These are phyloP conservation scores for Porcisia hertigi DNA, from an alignment of 208 protist species.

Conservation along the genomic window DNA sequence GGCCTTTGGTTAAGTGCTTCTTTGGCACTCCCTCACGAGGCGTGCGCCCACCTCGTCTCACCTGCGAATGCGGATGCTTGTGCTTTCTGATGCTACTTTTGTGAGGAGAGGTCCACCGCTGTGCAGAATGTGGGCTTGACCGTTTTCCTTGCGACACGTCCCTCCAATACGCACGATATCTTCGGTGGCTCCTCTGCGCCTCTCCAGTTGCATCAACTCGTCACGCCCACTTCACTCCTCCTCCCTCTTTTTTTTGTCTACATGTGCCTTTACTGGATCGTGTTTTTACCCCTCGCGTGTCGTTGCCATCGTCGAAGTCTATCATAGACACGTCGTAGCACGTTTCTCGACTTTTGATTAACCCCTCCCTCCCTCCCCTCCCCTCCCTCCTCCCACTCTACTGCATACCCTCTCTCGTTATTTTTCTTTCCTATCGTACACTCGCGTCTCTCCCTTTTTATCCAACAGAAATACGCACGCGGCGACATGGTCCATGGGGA, in stretches of 20 bases:
- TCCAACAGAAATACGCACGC: not conserved
- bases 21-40: too few relatives aligned
- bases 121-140: not conserved
- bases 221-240: not conserved
- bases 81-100: not conserved
- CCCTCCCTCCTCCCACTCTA: not conserved
- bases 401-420: not conserved
- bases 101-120: not conserved
- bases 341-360: not conserved
- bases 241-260: not conserved
- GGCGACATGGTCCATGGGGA: slow-evolving; percentile 46
- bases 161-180: not conserved
- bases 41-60: too few relatives aligned
- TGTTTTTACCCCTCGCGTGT: too few relatives aligned
- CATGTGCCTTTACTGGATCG: too few relatives aligned
- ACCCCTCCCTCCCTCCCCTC: not conserved
- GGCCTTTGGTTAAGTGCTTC: too few relatives aligned
- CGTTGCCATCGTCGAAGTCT: too few relatives aligned
- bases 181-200: not conserved
- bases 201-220: not conserved
- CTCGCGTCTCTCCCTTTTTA: not conserved
- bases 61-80: not conserved
- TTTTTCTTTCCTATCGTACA: not conserved
- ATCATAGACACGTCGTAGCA: not conserved
- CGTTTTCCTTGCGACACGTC: not conserved